phyloP scores from a whole-genome alignment of 2,329 filamentous ascomycete species.

The Dendryphion nanum region DNA sequence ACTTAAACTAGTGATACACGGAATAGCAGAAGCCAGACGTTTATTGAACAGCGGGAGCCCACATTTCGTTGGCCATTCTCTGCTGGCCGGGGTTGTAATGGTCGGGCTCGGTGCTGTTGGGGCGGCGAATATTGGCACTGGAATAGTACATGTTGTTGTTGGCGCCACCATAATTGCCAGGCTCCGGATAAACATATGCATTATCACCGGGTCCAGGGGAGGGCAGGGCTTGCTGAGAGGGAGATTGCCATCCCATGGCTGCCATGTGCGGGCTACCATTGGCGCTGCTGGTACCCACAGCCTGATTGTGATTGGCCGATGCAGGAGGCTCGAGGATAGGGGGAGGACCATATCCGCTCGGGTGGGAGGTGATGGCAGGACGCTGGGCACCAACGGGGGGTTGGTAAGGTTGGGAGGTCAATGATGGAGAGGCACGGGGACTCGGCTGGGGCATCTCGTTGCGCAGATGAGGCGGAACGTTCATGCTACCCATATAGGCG shows the following conservation, averaged over 20 bases:
- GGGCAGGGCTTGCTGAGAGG: constrained; percentile 69
- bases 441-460: constrained; percentile 70
- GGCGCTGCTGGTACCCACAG: constrained; percentile 59
- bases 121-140: constrained; percentile 67
- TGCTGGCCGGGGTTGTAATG: constrained; percentile 49
- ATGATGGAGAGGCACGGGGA: constrained; percentile 62
- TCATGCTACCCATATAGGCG: constrained; percentile 73
- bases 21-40: constrained; percentile 13
- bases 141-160: constrained; percentile 68
- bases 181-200: constrained; percentile 81
- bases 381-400: constrained; percentile 51
- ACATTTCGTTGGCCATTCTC: constrained; percentile 39
- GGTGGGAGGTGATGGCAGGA: constrained; percentile 77
- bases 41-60: constrained; percentile 44
- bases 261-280: constrained; percentile 83
- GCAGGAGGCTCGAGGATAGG: constrained; percentile 79
- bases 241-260: constrained; percentile 82
- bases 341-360: constrained; percentile 76
- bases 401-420: constrained; percentile 64
- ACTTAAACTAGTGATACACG: constrained; percentile 31
- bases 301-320: constrained; percentile 72
- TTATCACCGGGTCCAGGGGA: constrained; percentile 67
- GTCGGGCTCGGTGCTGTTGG: constrained; percentile 67
- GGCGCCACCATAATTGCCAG: constrained; percentile 59
- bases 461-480: constrained; percentile 80